Percentiles rank a stretch among this genome's conserved stretches.
Evolutionary conservation across 768 basidiomycete species (phyloP).

Genomic region (Russula sp.): DNA sequence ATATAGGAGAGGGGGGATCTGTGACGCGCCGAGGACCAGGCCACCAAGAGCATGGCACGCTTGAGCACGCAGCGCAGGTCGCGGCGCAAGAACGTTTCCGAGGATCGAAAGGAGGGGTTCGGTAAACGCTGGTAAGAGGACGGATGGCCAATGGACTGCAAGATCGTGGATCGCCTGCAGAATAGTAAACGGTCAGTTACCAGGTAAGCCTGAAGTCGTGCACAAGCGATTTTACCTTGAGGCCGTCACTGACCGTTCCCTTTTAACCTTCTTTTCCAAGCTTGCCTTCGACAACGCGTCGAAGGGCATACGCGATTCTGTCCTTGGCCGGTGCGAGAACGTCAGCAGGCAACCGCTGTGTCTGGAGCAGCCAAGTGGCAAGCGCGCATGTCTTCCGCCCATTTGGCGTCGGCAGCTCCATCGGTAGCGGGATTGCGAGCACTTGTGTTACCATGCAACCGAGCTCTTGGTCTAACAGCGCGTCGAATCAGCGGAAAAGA

Average conservation of each 20-base stretch:
- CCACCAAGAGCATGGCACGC: slow-evolving; percentile 75
- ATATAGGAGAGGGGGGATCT: slow-evolving; percentile 40
- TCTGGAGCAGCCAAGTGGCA: slow-evolving; percentile 67
- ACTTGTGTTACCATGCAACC: slow-evolving; percentile 53
- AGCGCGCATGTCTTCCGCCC: slow-evolving; percentile 81
- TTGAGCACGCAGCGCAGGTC: slow-evolving; percentile 57
- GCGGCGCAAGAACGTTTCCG: slow-evolving; percentile 55
- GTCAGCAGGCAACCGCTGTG: slow-evolving; percentile 56
- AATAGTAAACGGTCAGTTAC: slow-evolving; percentile 8
- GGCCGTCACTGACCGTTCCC: slow-evolving; percentile 69
- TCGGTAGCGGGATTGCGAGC: slow-evolving; percentile 66
- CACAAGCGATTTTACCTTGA: slow-evolving; percentile 48
- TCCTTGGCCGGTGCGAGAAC: slow-evolving; percentile 58
- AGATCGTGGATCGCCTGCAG: slow-evolving; percentile 68
- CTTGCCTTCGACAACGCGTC: slow-evolving; percentile 75
- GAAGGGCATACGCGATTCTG: slow-evolving; percentile 63
- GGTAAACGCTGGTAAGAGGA: slow-evolving; percentile 65
- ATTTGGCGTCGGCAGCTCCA: slow-evolving; percentile 70
- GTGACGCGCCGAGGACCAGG: slow-evolving; percentile 49
- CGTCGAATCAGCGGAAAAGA: slow-evolving; percentile 15
- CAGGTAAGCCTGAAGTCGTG: neutral
- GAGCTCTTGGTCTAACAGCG: slow-evolving; percentile 49
- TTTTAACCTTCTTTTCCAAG: slow-evolving; percentile 88
- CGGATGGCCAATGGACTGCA: slow-evolving; percentile 51
- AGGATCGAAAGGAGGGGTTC: slow-evolving; percentile 58